phyloP scores from a whole-genome alignment of 2,329 filamentous ascomycete species.

The Orbilia javanica region DNA sequence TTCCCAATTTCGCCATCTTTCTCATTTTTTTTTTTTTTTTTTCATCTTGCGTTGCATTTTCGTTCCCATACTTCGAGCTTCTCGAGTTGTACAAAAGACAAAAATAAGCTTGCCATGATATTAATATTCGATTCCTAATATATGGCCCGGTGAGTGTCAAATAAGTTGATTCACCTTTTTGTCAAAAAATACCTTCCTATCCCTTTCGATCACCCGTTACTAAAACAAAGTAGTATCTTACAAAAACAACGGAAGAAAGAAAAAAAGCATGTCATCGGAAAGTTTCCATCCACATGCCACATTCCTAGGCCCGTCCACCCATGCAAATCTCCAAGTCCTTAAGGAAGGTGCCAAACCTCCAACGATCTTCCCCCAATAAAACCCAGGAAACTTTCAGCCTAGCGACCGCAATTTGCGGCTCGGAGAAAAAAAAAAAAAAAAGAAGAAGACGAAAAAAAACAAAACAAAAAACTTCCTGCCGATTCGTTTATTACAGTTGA shows the following conservation, averaged over 20 bases:
- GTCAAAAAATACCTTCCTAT: not conserved
- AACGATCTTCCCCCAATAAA: not conserved
- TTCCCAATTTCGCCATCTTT: no score
- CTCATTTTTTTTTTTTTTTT: no score
- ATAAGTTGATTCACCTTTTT: no score
- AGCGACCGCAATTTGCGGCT: slow-evolving; percentile 1
- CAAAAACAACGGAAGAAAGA: no score
- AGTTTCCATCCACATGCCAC: not conserved
- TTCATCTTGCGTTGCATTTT: no score
- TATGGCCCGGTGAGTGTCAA: no score
- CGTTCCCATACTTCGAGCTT: no score
- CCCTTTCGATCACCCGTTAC: no score
- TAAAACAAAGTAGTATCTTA: no score
- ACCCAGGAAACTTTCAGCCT: not conserved
- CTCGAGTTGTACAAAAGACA: no score
- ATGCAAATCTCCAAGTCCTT: not conserved
- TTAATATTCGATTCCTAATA: no score
- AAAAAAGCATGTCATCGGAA: not conserved
- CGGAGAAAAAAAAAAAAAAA: slow-evolving; percentile 19
- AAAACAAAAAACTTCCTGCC: slow-evolving; percentile 30
- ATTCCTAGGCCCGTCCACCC: not conserved
- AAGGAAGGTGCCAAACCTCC: slow-evolving; percentile 5
- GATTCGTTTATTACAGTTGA: not conserved
- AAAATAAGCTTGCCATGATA: no score
- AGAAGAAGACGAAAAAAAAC: slow-evolving; percentile 8